Conservation (phyloP, 2,329 filamentous ascomycete species). For the Fusarium tricinctum region DNA sequence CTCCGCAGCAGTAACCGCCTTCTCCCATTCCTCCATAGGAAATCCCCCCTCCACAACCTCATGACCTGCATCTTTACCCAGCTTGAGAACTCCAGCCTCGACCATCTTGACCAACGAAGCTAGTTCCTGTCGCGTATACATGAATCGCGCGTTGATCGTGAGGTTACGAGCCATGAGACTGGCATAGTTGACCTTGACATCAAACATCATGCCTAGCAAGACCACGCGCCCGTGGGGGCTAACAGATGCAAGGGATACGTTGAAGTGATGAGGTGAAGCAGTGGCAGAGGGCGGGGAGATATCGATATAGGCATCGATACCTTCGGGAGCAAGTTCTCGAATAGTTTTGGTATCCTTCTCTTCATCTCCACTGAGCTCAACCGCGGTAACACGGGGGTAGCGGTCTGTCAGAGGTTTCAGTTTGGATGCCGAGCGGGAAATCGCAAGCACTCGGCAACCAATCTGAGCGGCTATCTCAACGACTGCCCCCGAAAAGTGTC, state of each 20-base stretch:
- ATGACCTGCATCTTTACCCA: slow-evolving; percentile 33
- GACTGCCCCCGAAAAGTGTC: slow-evolving; percentile 37
- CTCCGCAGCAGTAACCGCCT: slow-evolving; percentile 15
- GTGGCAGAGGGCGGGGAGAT: slow-evolving; percentile 33
- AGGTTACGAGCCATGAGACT: slow-evolving; percentile 24
- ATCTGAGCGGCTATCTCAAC: slow-evolving; percentile 36
- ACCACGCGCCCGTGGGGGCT: neutral
- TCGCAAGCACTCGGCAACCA: slow-evolving; percentile 38
- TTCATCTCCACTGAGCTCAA: slow-evolving; percentile 32
- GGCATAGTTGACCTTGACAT: slow-evolving; percentile 32
- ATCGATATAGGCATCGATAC: slow-evolving; percentile 37
- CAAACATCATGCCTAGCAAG: slow-evolving; percentile 28
- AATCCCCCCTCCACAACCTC: slow-evolving; percentile 22
- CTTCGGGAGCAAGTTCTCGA: neutral
- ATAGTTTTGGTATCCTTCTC: slow-evolving; percentile 13
- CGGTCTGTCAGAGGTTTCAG: slow-evolving; percentile 21
- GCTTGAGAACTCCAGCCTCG: slow-evolving; percentile 26
- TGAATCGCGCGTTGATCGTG: slow-evolving; percentile 30
- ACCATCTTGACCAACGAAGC: slow-evolving; percentile 33
- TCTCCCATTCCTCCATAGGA: slow-evolving; percentile 33
- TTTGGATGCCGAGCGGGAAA: slow-evolving; percentile 22
- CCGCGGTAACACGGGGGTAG: neutral
- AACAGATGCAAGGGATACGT: slow-evolving; percentile 9
- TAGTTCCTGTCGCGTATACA: slow-evolving; percentile 33
- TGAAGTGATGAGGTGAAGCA: slow-evolving; percentile 18